Conservation (phyloP, 2,329 filamentous ascomycete species). For the Talaromyces sp. region DNA sequence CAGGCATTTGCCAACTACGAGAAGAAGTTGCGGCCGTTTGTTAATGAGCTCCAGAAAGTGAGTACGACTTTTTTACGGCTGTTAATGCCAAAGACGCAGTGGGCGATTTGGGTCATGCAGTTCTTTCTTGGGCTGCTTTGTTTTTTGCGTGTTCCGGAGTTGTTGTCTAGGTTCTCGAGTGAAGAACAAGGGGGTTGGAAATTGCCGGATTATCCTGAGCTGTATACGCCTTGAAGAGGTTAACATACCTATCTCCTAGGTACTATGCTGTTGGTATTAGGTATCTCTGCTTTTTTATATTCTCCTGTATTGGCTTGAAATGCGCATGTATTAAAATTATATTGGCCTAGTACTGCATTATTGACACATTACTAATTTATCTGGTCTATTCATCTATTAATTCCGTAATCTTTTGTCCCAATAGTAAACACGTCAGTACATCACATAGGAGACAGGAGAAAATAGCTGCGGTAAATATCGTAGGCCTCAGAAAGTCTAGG, state of each 20-base stretch:
- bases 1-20: conserved; percentile 17
- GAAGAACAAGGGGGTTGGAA: conserved; percentile 23
- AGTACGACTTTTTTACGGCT: neutral
- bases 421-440: neutral
- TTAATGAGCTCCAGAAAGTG: conserved; percentile 2
- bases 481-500: neutral
- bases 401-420: neutral
- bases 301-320: too few relatives aligned
- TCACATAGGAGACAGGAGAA: neutral
- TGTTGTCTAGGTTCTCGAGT: conserved; percentile 19
- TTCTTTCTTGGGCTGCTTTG: conserved; percentile 16
- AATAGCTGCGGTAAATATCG: neutral
- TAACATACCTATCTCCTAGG: neutral
- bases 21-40: neutral
- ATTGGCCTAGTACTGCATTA: too few relatives aligned
- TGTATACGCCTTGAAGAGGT: neutral
- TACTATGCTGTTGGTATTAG: too few relatives aligned
- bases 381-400: neutral
- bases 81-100: neutral
- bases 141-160: conserved; percentile 18
- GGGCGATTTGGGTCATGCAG: conserved; percentile 19
- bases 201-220: conserved; percentile 23
- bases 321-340: neutral
- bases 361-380: neutral
- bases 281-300: neutral